These are phyloP conservation scores for Pholiota molesta DNA, from an alignment of 768 basidiomycete species.

Conservation along the genomic window DNA sequence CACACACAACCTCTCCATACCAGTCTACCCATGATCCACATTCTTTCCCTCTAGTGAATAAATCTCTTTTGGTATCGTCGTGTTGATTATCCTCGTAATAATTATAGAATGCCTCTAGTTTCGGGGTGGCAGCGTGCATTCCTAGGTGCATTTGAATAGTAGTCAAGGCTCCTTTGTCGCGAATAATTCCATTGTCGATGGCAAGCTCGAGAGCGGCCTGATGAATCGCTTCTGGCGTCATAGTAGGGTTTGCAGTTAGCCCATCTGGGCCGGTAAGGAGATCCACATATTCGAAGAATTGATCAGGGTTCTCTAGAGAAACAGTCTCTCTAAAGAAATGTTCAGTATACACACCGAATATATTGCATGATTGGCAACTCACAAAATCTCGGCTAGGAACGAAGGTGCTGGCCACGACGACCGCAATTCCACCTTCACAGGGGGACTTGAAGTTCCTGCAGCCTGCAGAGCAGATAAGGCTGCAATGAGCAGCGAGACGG, in stretches of 20 bases:
- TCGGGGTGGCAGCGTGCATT: constrained; percentile 77
- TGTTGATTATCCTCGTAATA: constrained; percentile 54
- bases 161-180: constrained; percentile 51
- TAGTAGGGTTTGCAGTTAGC: constrained; percentile 33
- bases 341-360: background rate
- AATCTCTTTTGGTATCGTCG: constrained; percentile 19
- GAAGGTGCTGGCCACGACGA: constrained; percentile 72
- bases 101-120: constrained; percentile 82
- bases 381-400: constrained; percentile 68
- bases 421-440: constrained; percentile 60
- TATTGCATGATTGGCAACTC: constrained; percentile 28
- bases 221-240: constrained; percentile 55
- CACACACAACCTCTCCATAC: constrained; percentile 77
- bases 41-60: constrained; percentile 23
- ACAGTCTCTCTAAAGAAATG: constrained; percentile 71
- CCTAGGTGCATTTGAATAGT: constrained; percentile 74
- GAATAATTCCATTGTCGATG: constrained; percentile 47
- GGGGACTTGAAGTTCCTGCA: constrained; percentile 36
- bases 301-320: constrained; percentile 66
- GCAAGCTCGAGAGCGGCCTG: constrained; percentile 56
- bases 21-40: constrained; percentile 85
- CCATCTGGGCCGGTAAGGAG: constrained; percentile 57
- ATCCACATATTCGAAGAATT: constrained; percentile 79
- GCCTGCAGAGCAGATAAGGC: constrained; percentile 20
- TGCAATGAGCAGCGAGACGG: constrained; percentile 27